Conservation (phyloP, 495 filamentous ascomycete species). For the Trichoderma gamsii region DNA sequence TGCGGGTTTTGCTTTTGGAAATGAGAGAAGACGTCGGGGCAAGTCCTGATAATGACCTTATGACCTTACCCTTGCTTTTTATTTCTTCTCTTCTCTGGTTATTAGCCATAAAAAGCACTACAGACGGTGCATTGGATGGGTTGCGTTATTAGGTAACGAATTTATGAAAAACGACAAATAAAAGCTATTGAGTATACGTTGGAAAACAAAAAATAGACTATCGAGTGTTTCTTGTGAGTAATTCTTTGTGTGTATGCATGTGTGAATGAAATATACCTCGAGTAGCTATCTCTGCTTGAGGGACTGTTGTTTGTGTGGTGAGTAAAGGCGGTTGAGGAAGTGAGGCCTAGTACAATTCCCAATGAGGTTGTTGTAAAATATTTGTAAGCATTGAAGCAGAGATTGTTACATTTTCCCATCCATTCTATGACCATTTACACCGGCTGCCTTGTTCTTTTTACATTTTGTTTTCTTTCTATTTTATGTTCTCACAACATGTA, state of each 20-base stretch:
- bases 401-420: too few relatives aligned
- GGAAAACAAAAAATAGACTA: neutral
- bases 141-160: conserved; percentile 33
- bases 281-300: too few relatives aligned
- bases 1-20: conserved; percentile 19
- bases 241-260: too few relatives aligned
- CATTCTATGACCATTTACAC: too few relatives aligned
- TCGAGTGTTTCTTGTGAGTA: too few relatives aligned
- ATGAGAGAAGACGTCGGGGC: conserved; percentile 19
- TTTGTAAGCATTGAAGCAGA: too few relatives aligned
- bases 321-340: too few relatives aligned
- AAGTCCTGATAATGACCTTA: conserved; percentile 34
- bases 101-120: conserved; percentile 15
- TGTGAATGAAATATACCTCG: too few relatives aligned
- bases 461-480: neutral
- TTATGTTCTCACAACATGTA: conserved; percentile 16
- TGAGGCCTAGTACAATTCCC: too few relatives aligned
- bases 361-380: too few relatives aligned
- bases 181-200: conserved; percentile 25
- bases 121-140: conserved; percentile 16
- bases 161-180: conserved; percentile 34
- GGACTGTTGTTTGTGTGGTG: too few relatives aligned
- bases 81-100: conserved; percentile 20
- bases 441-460: too few relatives aligned
- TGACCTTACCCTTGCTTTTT: conserved; percentile 28